Percentiles rank a stretch among this genome's conserved stretches.
Evolutionary conservation across 2,329 filamentous ascomycete genomes (phyloP).

Genomic region (Dothideomycetes sp.): DNA sequence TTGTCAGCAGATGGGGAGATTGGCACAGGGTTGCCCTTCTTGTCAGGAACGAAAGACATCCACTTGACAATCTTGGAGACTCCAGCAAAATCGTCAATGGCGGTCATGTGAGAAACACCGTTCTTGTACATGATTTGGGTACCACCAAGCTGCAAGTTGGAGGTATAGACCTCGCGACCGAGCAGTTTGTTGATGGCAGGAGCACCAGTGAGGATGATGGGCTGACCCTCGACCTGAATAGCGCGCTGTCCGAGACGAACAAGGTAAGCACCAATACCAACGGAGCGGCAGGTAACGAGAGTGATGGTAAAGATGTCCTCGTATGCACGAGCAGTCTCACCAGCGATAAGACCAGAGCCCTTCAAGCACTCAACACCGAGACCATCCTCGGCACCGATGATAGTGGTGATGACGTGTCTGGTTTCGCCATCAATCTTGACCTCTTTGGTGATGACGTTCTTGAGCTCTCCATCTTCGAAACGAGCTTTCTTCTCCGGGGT

Average conservation of each 20-base stretch:
- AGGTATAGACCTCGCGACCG: constrained; percentile 96
- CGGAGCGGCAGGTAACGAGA: constrained; percentile 92
- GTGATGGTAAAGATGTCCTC: constrained; percentile 99
- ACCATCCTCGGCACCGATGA: constrained; percentile 87
- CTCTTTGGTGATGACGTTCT: constrained; percentile 78
- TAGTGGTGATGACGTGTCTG: constrained; percentile 85
- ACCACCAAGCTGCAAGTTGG: constrained; percentile 96
- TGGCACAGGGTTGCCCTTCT: constrained; percentile 86
- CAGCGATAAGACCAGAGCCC: constrained; percentile 94
- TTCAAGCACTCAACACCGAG: constrained; percentile 95
- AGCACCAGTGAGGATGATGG: constrained; percentile 96
- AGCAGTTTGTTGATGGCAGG: constrained; percentile 96
- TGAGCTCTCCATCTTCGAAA: constrained; percentile 66
- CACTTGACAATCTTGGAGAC: constrained; percentile 96
- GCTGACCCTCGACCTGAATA: constrained; percentile 96
- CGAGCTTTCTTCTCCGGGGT: constrained; percentile 75
- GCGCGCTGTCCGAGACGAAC: constrained; percentile 97
- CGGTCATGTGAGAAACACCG: constrained; percentile 98
- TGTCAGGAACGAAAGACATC: constrained; percentile 95
- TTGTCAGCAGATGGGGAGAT: constrained; percentile 73
- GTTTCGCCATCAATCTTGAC: constrained; percentile 78
- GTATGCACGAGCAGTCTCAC: constrained; percentile 92
- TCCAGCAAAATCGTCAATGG: constrained; percentile 93
- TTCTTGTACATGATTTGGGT: constrained; percentile 99
- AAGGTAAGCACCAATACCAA: constrained; percentile 98